phyloP scores from a whole-genome alignment of 352 stramenopile genomes.

The Peronospora farinosa region DNA sequence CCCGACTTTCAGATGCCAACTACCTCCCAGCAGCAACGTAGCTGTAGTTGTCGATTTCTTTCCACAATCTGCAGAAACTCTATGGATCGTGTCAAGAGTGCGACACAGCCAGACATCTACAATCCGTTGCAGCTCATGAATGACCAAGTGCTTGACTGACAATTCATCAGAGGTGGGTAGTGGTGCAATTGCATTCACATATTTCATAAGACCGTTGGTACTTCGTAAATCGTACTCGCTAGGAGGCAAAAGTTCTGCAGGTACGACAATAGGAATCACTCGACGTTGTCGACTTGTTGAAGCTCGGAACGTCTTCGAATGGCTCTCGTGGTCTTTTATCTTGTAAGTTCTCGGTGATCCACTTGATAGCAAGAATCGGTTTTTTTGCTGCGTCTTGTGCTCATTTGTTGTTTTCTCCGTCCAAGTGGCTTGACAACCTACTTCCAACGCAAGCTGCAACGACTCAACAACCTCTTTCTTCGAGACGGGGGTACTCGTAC shows the following conservation, averaged over 20 bases:
- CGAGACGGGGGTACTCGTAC: constrained; percentile 2
- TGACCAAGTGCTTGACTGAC: constrained; percentile 64
- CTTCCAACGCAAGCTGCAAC: constrained; percentile 17
- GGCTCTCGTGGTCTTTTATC: constrained; percentile 13
- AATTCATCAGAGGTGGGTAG: constrained; percentile 53
- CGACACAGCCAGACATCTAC: constrained; percentile 61
- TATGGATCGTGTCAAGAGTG: constrained; percentile 37
- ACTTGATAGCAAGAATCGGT: constrained; percentile 9
- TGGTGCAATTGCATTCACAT: constrained; percentile 56
- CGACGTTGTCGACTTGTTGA: constrained; percentile 19
- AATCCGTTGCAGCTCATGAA: constrained; percentile 66
- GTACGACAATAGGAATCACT: constrained; percentile 48
- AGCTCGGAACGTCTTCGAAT: constrained; percentile 7
- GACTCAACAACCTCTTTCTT: constrained; percentile 11
- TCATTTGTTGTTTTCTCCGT: constrained; percentile 10
- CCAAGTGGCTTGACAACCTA: constrained; percentile 16
- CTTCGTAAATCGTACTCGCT: constrained; percentile 76
- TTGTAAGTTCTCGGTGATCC: constrained; percentile 6
- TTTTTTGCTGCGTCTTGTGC: constrained; percentile 9
- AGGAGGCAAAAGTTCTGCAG: constrained; percentile 46
- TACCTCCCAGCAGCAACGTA: constrained; percentile 67
- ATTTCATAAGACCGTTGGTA: constrained; percentile 79
- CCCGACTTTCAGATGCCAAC: constrained; percentile 79
- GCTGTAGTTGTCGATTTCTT: constrained; percentile 31
- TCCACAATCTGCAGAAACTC: constrained; percentile 2